Conservation (phyloP, 2,329 filamentous ascomycete species). For the Ascochyta koolunga region DNA sequence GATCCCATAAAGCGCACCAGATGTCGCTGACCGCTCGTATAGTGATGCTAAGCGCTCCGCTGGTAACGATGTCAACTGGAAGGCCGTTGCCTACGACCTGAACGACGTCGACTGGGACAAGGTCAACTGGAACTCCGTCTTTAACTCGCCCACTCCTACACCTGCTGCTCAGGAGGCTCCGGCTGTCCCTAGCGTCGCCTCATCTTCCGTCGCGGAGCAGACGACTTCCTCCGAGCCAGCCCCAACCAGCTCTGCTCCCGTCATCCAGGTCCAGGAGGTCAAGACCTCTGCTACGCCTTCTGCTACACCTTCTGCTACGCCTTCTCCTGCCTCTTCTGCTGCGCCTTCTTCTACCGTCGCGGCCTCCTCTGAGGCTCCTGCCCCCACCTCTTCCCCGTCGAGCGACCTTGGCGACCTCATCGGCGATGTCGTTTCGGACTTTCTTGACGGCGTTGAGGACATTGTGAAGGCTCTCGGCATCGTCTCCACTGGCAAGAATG, state of each 20-base stretch:
- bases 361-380: not conserved
- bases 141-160: conserved; percentile 22
- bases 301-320: no score
- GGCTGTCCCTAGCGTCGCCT: not conserved
- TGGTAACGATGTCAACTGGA: conserved; percentile 37
- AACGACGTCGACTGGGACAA: conserved; percentile 37
- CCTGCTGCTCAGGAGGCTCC: conserved; percentile 6
- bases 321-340: no score
- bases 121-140: conserved; percentile 35
- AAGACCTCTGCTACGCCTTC: conserved; percentile 14
- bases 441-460: conserved; percentile 27
- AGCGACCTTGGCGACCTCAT: conserved; percentile 8
- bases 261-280: conserved; percentile 12
- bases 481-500: conserved; percentile 36
- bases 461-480: conserved; percentile 30
- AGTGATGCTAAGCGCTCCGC: conserved; percentile 42
- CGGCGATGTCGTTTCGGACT: conserved; percentile 23
- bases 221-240: conserved; percentile 17
- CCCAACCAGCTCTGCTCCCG: conserved; percentile 11
- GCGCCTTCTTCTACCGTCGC: conserved; percentile 5
- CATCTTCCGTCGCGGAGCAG: conserved; percentile 3
- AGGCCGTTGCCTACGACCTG: conserved; percentile 32
- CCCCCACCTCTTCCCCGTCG: conserved; percentile 12
- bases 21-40: conserved; percentile 3
- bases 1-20: not conserved